Evolutionary conservation across 2,329 filamentous ascomycete genomes (phyloP).

Genomic region (Paraconiothyrium brasiliense): DNA sequence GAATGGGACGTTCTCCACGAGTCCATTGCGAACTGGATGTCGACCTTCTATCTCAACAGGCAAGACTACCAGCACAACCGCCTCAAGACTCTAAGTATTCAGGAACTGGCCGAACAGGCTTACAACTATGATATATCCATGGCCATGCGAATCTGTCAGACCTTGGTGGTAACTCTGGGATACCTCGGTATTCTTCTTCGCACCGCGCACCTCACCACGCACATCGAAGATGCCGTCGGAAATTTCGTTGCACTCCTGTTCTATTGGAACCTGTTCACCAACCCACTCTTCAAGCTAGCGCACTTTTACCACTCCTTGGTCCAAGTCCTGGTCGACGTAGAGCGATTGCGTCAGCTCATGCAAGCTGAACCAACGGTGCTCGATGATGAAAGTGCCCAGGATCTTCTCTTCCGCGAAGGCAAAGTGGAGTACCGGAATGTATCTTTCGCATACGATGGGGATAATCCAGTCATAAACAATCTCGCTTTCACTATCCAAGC

Average conservation of each 20-base stretch:
- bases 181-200: slow-evolving; percentile 21
- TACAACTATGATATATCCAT: slow-evolving; percentile 10
- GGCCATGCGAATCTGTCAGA: slow-evolving; percentile 12
- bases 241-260: slow-evolving; percentile 19
- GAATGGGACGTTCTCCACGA: slow-evolving; percentile 59
- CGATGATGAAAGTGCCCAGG: slow-evolving; percentile 42
- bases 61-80: slow-evolving; percentile 60
- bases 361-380: slow-evolving; percentile 62
- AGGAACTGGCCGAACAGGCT: slow-evolving; percentile 9
- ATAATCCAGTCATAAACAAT: slow-evolving; percentile 48
- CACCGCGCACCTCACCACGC: slow-evolving; percentile 12
- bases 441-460: slow-evolving; percentile 60
- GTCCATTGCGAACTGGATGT: slow-evolving; percentile 65
- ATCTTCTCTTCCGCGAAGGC: slow-evolving; percentile 55
- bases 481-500: slow-evolving; percentile 58
- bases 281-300: slow-evolving; percentile 57
- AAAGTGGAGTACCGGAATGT: slow-evolving; percentile 62
- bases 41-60: slow-evolving; percentile 65
- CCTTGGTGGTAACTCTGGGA: slow-evolving; percentile 13
- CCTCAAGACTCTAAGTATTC: slow-evolving; percentile 45
- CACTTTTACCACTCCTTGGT: slow-evolving; percentile 55
- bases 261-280: slow-evolving; percentile 38
- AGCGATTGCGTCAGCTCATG: slow-evolving; percentile 64
- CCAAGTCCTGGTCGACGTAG: slow-evolving; percentile 67
- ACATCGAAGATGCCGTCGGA: slow-evolving; percentile 17